Evolutionary conservation across 257 asterid species (phyloP), one percentile per base, ranked within the genome.

Genomic region (Penstemon davidsonii): DNA sequence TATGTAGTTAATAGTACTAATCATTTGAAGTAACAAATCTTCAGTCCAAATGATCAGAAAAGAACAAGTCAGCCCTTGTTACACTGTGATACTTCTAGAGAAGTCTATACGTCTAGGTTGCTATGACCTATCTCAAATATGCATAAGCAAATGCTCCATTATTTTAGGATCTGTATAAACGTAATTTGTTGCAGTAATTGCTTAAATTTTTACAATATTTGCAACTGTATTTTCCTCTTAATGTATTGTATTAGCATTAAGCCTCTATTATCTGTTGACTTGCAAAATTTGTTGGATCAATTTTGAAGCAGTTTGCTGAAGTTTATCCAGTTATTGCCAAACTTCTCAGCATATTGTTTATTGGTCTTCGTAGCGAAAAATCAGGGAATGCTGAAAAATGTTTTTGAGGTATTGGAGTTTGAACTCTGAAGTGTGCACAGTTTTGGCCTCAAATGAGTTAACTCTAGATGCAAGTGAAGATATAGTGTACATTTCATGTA

Each of bases 321-420:
- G 54, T 62, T 51, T 72, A 43, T 62, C 67, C 36, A 39, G 44
- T 56, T 50, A 41, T 59, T 46, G 33, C 49, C 66, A 19, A 47
- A 41, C 60, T 7, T 59, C 58, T 45, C 42, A 10, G 80, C 66
- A 49, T 66, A 64, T 15, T 62, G 33, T 72, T 49, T 18, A 62
- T 54, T 61, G 62, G 69, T 66, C 68, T 65, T 62, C 64, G 49
- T 53, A 19, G 69, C 53, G 64, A 68, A 64, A 70, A 68, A 15
- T 79, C 66, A 33, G 71, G 85, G 81, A 74, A 74, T 81, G 84
- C 78, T 53, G 83, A 78, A 74, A 80, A 64, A 73, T 79, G 82
- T 72, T 84, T 53, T 60, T 76, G 76, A 68, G 9, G 53, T 68
- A 12, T 68, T 4, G 54, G 53, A 69, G 50, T 65, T 50, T 67